Conservation (phyloP, 805 yeast species). For the Metschnikowia santaceciliae region DNA sequence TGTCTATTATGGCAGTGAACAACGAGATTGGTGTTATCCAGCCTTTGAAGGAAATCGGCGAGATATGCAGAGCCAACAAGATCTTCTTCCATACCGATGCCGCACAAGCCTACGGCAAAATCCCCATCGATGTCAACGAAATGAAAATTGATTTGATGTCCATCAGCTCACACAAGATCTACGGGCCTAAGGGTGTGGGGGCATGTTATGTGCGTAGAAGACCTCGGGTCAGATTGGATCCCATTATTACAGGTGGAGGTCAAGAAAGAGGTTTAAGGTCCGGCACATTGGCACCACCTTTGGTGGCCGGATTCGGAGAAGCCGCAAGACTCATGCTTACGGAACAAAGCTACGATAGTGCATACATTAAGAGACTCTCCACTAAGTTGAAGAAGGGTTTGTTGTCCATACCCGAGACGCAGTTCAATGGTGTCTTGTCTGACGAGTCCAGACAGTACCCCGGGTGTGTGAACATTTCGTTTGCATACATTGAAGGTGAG, state of each 20-base stretch:
- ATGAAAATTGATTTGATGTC: slow-evolving; percentile 91
- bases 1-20: slow-evolving; percentile 94
- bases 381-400: slow-evolving; percentile 68
- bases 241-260: slow-evolving; percentile 95
- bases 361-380: slow-evolving; percentile 68
- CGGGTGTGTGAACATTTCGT: slow-evolving; percentile 95
- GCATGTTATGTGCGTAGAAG: slow-evolving; percentile 94
- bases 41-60: slow-evolving; percentile 91
- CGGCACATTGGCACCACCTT: slow-evolving; percentile 96
- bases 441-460: slow-evolving; percentile 53
- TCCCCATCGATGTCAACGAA: slow-evolving; percentile 87
- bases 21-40: slow-evolving; percentile 98
- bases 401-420: slow-evolving; percentile 81
- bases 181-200: slow-evolving; percentile 98
- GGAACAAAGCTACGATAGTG: slow-evolving; percentile 71
- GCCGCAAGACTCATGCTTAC: slow-evolving; percentile 80
- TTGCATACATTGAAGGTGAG: slow-evolving; percentile 98
- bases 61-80: slow-evolving; percentile 78
- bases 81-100: slow-evolving; percentile 96
- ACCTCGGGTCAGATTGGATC: slow-evolving; percentile 96
- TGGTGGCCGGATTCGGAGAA: slow-evolving; percentile 94
- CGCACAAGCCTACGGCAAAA: slow-evolving; percentile 96
- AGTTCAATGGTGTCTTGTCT: slow-evolving; percentile 76
- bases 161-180: slow-evolving; percentile 91
- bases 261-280: slow-evolving; percentile 98